These are phyloP conservation scores for Fagopyrum tataricum DNA, from an alignment of 148 eudicot genomes.

Conservation along the genomic window DNA sequence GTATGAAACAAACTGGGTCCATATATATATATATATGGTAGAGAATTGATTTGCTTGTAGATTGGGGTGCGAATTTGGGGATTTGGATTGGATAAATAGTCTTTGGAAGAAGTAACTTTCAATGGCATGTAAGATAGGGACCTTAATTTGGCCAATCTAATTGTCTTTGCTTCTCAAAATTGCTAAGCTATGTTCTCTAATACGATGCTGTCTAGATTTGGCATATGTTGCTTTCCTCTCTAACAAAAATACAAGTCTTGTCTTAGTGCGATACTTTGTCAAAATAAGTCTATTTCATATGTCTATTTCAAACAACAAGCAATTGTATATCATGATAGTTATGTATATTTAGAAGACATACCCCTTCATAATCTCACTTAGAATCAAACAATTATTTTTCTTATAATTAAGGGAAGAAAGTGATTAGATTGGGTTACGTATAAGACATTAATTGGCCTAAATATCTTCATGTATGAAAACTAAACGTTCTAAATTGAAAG, in stretches of 20 bases:
- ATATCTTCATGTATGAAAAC: no score
- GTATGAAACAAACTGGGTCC: not conserved
- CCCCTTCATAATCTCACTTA: no score
- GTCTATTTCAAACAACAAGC: not conserved
- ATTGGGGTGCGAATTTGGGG: not conserved
- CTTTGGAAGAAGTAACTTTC: not conserved
- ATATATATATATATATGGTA: not conserved
- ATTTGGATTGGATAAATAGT: not conserved
- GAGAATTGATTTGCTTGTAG: not conserved
- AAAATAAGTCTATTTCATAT: not conserved
- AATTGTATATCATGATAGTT: no score
- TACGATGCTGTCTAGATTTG: conserved; percentile 3
- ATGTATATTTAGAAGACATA: no score
- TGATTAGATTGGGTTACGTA: no score
- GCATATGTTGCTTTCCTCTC: not conserved
- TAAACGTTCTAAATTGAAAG: no score
- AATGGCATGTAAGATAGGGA: not conserved
- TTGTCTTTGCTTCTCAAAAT: not conserved
- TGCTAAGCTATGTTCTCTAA: not conserved
- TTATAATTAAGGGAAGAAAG: no score
- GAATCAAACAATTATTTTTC: no score
- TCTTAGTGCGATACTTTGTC: not conserved
- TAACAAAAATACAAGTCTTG: no score
- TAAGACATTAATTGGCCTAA: no score
- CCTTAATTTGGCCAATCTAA: conserved; percentile 5